Base-by-base conservation (phyloP, 2,329 filamentous ascomycete genomes). In the Cercospora sp. region DNA sequence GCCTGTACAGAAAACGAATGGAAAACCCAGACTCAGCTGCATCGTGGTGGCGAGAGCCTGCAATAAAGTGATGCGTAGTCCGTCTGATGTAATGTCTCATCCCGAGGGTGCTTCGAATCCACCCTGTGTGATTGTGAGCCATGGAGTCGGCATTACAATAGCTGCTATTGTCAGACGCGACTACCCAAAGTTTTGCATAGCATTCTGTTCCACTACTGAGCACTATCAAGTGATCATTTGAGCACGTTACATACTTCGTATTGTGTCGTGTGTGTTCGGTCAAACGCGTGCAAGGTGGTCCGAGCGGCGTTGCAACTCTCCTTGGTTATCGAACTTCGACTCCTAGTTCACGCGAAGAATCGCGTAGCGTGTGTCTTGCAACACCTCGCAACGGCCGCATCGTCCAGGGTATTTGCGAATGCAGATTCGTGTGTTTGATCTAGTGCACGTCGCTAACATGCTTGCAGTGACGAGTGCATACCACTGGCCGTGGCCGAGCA, bases 381-480 rank as follows among this genome's bases (percentile, higher is more conserved):
- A 68, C 66, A 68, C 45, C 40, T 60, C 63, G 59, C 24, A 45
- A 64, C 61, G 66, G 55, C 51, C 34, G 67, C 64, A 64, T 69
- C 67, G 67, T 69, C 67, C 67, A 63, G 67, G 67, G 67, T 69
- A 66, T 58, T 34, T 24, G 16, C 10, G 26, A 26, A 37, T n/a
- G 8, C n/a, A 37, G 55, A 12, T 37, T 34, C 32, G 40, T 28
- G 43, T 34, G 37, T 45, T 45, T 55, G 34, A 26, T 43, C 49
- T 43, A 9, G 21, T 43, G 51, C 34, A 60, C 30, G 32, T 59
- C 49, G 68, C 68, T 70, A 70, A 70, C 37, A 65, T 34, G 43
- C 55, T 68, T 60, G 57, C 66, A 70, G 68, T 53, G 69, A 61
- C 69, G 69, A 65, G 51, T 66, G 66, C 65, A 40, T 24, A 45